A percentile compares a stretch with the other conserved stretches of the same genome.
These are phyloP conservation scores for Akanthomyces lecanii DNA, from an alignment of 2,329 filamentous ascomycete genomes.

Conservation along the genomic window DNA sequence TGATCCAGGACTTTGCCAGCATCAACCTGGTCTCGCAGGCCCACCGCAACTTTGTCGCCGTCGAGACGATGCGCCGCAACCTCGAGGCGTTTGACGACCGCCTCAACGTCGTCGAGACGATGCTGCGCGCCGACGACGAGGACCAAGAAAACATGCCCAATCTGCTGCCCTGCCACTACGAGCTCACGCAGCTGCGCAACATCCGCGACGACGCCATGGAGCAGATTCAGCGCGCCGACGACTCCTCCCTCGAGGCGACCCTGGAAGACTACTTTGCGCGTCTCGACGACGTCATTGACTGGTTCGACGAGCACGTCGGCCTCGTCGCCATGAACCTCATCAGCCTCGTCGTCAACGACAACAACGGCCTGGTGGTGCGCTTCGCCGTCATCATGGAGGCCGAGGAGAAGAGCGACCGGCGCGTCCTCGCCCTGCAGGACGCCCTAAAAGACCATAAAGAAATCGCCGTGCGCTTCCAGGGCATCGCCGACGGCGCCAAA, in stretches of 20 bases:
- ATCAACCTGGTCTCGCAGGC: slow-evolving; percentile 91
- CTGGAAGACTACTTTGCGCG: slow-evolving; percentile 85
- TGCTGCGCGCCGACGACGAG: slow-evolving; percentile 78
- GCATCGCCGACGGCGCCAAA: slow-evolving; percentile 89
- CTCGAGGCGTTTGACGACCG: slow-evolving; percentile 82
- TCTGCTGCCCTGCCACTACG: slow-evolving; percentile 82
- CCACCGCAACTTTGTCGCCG: slow-evolving; percentile 91
- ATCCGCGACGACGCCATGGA: slow-evolving; percentile 96
- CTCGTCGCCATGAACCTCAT: slow-evolving; percentile 87
- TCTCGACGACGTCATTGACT: slow-evolving; percentile 81
- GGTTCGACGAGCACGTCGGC: slow-evolving; percentile 94
- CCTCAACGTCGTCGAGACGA: slow-evolving; percentile 67
- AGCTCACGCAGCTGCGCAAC: slow-evolving; percentile 84
- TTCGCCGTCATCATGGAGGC: slow-evolving; percentile 90
- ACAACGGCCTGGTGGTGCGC: slow-evolving; percentile 83
- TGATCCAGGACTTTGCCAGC: slow-evolving; percentile 93
- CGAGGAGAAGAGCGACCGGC: slow-evolving; percentile 93
- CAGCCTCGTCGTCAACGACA: slow-evolving; percentile 77
- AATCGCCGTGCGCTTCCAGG: slow-evolving; percentile 87
- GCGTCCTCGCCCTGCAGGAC: slow-evolving; percentile 85
- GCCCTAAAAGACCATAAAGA: slow-evolving; percentile 95
- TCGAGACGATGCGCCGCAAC: slow-evolving; percentile 88
- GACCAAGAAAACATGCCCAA: slow-evolving; percentile 91
- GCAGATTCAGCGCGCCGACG: slow-evolving; percentile 77
- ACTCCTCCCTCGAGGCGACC: slow-evolving; percentile 71